phyloP scores from a whole-genome alignment of 164 flowering plant species.

The Paratinospora sagittata region DNA sequence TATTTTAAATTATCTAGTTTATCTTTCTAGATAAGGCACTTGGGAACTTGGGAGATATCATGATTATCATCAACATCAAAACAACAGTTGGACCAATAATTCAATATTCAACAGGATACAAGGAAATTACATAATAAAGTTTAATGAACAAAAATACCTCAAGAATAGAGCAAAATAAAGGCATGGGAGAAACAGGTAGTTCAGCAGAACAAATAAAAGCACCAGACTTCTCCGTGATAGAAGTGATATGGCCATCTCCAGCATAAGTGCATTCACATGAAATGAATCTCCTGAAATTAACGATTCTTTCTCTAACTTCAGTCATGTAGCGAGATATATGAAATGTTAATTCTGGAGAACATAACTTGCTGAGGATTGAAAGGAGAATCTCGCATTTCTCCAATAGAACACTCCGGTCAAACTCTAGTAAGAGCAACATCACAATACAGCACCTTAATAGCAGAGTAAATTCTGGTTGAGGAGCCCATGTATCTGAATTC shows the following conservation, averaged over 20 bases:
- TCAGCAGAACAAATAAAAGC: constrained; percentile 28
- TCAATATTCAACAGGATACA: not conserved
- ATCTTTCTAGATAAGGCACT: too few species aligned
- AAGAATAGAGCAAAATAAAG: constrained; percentile 33
- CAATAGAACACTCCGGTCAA: constrained; percentile 22
- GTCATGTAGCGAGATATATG: constrained; percentile 6
- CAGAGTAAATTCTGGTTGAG: constrained; percentile 27
- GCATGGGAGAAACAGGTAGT: constrained; percentile 20
- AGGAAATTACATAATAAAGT: constrained; percentile 4
- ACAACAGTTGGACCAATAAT: not conserved
- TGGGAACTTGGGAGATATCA: too few species aligned
- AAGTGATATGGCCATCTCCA: constrained; percentile 19
- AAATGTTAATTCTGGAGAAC: constrained; percentile 18
- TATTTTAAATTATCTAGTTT: too few species aligned
- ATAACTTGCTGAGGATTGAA: constrained; percentile 20
- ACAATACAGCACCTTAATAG: constrained; percentile 58
- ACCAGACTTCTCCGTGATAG: constrained; percentile 27
- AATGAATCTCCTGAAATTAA: constrained; percentile 24
- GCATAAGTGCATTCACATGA: constrained; percentile 18
- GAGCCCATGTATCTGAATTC: constrained; percentile 5
- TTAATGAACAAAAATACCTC: constrained; percentile 41
- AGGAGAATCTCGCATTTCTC: constrained; percentile 32
- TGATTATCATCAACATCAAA: not conserved
- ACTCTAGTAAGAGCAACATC: constrained; percentile 30
- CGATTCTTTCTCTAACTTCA: constrained; percentile 11